A percentile compares a stretch with the other conserved stretches of the same genome.
Evolutionary conservation across 2,329 filamentous ascomycete species (phyloP).

Genomic region (Xylaria multiplex): DNA sequence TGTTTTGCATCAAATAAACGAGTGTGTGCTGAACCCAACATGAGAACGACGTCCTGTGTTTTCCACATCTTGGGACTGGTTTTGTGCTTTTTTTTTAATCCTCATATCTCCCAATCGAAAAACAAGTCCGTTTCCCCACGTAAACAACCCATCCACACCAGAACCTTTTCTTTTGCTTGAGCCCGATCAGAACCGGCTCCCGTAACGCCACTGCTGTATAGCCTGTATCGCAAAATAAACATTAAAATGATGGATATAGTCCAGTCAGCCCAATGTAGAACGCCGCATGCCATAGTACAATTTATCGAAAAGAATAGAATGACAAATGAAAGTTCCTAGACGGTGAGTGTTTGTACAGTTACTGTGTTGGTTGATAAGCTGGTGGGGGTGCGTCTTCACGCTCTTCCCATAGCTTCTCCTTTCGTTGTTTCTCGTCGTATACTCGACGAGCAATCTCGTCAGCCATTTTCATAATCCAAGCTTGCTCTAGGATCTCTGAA

Average conservation of each 20-base stretch:
- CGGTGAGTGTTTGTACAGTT: slow-evolving; percentile 39
- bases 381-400: slow-evolving; percentile 68
- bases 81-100: slow-evolving; percentile 4
- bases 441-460: slow-evolving; percentile 88
- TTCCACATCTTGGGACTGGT: slow-evolving; percentile 16
- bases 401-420: slow-evolving; percentile 64
- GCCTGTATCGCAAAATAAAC: slow-evolving; percentile 30
- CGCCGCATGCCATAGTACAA: slow-evolving; percentile 33
- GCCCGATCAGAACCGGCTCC: slow-evolving; percentile 22
- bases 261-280: slow-evolving; percentile 27
- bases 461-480: slow-evolving; percentile 93
- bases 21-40: slow-evolving; percentile 26
- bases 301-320: slow-evolving; percentile 24
- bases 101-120: slow-evolving; percentile 23
- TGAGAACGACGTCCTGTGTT: slow-evolving; percentile 9
- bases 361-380: slow-evolving; percentile 66
- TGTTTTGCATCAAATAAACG: slow-evolving; percentile 17
- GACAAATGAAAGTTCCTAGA: slow-evolving; percentile 32
- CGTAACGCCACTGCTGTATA: slow-evolving; percentile 39
- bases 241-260: slow-evolving; percentile 34
- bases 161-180: slow-evolving; percentile 22
- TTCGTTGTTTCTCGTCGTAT: slow-evolving; percentile 81
- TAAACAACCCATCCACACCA: slow-evolving; percentile 17
- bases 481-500: slow-evolving; percentile 76
- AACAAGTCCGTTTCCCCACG: slow-evolving; percentile 22